These are phyloP conservation scores for Prosopis cineraria DNA, from an alignment of 306 rosid genomes.

Conservation along the genomic window DNA sequence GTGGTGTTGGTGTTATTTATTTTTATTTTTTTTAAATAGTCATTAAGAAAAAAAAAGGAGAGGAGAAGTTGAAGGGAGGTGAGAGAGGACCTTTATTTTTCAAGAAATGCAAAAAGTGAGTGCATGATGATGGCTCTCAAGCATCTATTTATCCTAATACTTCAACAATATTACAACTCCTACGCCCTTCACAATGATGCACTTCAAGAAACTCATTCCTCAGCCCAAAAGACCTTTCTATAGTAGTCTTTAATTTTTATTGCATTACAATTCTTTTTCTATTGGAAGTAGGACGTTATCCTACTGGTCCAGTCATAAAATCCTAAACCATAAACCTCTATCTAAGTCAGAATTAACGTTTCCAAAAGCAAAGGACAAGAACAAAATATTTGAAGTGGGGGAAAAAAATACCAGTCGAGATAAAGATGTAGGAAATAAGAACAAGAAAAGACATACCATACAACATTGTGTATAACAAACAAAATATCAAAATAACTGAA, in stretches of 20 bases:
- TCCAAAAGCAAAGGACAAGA: neutral
- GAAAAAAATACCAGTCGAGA: neutral
- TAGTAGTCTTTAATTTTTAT: no score
- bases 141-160: neutral
- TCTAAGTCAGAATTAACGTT: neutral
- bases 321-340: neutral
- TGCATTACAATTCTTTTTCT: neutral
- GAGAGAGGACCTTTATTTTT: neutral
- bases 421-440: neutral
- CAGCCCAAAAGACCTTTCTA: neutral
- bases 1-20: neutral
- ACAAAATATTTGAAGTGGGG: neutral
- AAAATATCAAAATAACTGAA: constrained; percentile 14
- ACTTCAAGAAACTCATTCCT: neutral
- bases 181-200: neutral
- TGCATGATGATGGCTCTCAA: neutral
- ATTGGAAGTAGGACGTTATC: neutral
- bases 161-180: neutral
- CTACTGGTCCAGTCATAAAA: neutral
- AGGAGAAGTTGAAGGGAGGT: neutral
- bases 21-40: neutral
- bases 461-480: neutral
- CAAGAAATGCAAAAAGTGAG: neutral
- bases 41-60: neutral
- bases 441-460: constrained; percentile 8